A percentile compares a stretch with the other conserved stretches of the same genome.
Evolutionary conservation across 345 rosid species (phyloP).

Genomic region (Anastatica hierochuntica): DNA sequence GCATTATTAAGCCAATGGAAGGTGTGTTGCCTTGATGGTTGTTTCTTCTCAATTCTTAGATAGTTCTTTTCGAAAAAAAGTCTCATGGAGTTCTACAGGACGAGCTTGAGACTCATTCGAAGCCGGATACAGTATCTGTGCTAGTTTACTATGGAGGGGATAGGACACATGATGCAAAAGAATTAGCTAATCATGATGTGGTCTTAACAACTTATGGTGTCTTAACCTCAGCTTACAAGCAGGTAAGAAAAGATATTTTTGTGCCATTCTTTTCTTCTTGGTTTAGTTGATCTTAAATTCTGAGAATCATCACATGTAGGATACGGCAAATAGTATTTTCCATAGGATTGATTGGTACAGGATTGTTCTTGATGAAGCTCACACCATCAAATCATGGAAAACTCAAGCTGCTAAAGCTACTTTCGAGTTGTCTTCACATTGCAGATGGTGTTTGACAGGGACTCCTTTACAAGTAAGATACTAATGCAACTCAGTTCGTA

Average conservation of each 20-base stretch:
- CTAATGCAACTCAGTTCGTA: background rate
- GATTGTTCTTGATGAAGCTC: constrained; percentile 70
- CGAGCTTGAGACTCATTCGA: constrained; percentile 59
- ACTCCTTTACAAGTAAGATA: constrained; percentile 55
- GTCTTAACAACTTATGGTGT: constrained; percentile 69
- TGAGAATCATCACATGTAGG: constrained; percentile 24
- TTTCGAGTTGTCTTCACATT: constrained; percentile 39
- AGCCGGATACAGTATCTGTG: constrained; percentile 35
- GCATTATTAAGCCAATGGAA: constrained; percentile 70
- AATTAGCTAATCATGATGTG: constrained; percentile 42
- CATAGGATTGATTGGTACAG: constrained; percentile 55
- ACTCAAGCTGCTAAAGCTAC: constrained; percentile 45
- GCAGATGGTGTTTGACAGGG: constrained; percentile 71
- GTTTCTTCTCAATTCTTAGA: background rate
- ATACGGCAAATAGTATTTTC: constrained; percentile 35
- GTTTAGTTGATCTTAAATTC: background rate
- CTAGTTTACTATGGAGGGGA: constrained; percentile 60
- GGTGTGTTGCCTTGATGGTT: constrained; percentile 25
- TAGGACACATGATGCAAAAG: constrained; percentile 40
- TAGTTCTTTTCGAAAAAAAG: background rate
- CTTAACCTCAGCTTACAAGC: constrained; percentile 44
- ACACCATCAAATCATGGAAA: constrained; percentile 50
- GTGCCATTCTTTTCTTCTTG: background rate
- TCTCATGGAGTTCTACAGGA: constrained; percentile 31
- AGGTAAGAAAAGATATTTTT: constrained; percentile 25